These are phyloP conservation scores for Nakazawaea holstii DNA, from an alignment of 805 yeast species.

Conservation along the genomic window DNA sequence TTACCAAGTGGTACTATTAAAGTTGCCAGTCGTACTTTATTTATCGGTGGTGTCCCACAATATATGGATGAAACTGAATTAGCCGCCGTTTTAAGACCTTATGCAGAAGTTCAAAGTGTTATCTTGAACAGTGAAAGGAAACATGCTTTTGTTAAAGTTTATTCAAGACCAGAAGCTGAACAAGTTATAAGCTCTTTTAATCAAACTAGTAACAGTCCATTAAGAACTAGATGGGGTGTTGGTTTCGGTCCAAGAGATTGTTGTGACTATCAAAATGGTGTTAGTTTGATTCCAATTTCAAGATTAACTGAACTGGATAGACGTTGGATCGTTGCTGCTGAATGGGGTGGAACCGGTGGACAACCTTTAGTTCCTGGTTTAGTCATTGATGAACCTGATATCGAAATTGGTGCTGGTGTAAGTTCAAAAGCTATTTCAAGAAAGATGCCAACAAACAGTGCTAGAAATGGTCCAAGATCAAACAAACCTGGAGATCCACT, in stretches of 20 bases:
- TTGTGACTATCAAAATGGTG: slow-evolving; percentile 89
- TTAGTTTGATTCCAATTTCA: slow-evolving; percentile 78
- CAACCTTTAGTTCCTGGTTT: slow-evolving; percentile 71
- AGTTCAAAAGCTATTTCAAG: slow-evolving; percentile 87
- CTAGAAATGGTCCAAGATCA: slow-evolving; percentile 81
- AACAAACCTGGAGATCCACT: slow-evolving; percentile 53
- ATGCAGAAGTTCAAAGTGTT: slow-evolving; percentile 87
- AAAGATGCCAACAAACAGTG: slow-evolving; percentile 88
- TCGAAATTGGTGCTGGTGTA: slow-evolving; percentile 91
- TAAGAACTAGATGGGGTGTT: slow-evolving; percentile 97
- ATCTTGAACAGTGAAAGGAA: slow-evolving; percentile 83
- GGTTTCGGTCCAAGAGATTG: slow-evolving; percentile 99
- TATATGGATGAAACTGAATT: slow-evolving; percentile 74
- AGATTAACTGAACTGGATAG: slow-evolving; percentile 92
- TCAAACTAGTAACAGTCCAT: slow-evolving; percentile 45
- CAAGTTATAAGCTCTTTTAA: slow-evolving; percentile 66
- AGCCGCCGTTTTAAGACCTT: slow-evolving; percentile 68
- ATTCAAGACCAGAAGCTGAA: slow-evolving; percentile 89
- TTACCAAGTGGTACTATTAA: slow-evolving; percentile 76
- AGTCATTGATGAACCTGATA: slow-evolving; percentile 95
- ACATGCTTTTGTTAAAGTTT: slow-evolving; percentile 94
- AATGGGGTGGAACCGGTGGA: slow-evolving; percentile 98
- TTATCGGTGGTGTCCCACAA: slow-evolving; percentile 90
- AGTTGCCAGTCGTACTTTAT: slow-evolving; percentile 84
- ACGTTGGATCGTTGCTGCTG: slow-evolving; percentile 83